Evolutionary conservation across 495 filamentous ascomycete species (phyloP).

Genomic region (Hypomontagnella monticulosa): DNA sequence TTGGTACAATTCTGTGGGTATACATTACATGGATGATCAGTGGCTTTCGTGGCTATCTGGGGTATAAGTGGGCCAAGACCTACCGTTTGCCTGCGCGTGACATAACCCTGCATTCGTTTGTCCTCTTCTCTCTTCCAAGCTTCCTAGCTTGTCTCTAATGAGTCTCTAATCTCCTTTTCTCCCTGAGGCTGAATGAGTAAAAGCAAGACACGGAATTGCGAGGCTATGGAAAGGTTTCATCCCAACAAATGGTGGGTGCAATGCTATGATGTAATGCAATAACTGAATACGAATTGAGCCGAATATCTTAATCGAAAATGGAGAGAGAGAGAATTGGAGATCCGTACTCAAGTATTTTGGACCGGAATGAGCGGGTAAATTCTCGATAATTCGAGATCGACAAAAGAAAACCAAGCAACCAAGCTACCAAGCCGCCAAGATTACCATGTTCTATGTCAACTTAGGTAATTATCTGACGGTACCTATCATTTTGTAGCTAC

Average conservation of each 20-base stretch:
- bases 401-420: slow-evolving; percentile 18
- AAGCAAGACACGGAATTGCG: neutral
- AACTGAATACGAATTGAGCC: slow-evolving; percentile 13
- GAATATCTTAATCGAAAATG: slow-evolving; percentile 4
- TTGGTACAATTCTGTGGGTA: neutral
- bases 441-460: neutral
- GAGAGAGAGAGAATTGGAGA: slow-evolving; percentile 8
- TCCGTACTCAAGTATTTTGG: neutral
- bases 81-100: slow-evolving; percentile 34
- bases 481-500: too few relatives aligned
- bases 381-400: slow-evolving; percentile 40
- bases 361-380: slow-evolving; percentile 39
- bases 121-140: too few relatives aligned
- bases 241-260: slow-evolving; percentile 24
- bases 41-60: slow-evolving; percentile 16
- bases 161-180: slow-evolving; percentile 4
- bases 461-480: neutral
- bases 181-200: slow-evolving; percentile 9
- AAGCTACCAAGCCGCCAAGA: neutral
- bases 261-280: slow-evolving; percentile 36
- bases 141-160: neutral
- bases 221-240: neutral
- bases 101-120: slow-evolving; percentile 35
- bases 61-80: slow-evolving; percentile 30
- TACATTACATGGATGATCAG: too few relatives aligned